phyloP scores from a whole-genome alignment of 2,329 filamentous ascomycete genomes.

The Penicillium sp. region DNA sequence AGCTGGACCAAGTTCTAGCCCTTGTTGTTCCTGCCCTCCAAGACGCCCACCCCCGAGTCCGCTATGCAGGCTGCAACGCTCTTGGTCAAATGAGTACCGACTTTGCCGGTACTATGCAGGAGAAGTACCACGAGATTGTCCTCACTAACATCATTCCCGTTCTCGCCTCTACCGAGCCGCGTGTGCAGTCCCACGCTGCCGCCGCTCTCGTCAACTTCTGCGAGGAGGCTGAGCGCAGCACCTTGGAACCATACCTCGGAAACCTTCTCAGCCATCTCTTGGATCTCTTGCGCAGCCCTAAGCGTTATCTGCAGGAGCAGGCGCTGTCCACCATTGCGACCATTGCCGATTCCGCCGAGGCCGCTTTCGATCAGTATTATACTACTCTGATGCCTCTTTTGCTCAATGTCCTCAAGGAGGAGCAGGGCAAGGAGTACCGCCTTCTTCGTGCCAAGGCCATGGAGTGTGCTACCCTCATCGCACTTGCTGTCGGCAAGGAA shows the following conservation, averaged over 20 bases:
- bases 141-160: conserved; percentile 91
- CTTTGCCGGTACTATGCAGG: conserved; percentile 96
- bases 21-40: conserved; percentile 89
- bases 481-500: conserved; percentile 89
- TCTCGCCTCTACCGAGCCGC: conserved; percentile 81
- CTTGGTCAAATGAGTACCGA: conserved; percentile 99
- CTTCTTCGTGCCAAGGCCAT: conserved; percentile 94
- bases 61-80: conserved; percentile 96
- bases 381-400: conserved; percentile 92
- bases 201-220: conserved; percentile 99
- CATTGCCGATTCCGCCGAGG: conserved; percentile 96
- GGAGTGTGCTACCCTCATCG: conserved; percentile 95
- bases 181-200: conserved; percentile 94
- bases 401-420: conserved; percentile 81
- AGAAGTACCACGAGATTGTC: conserved; percentile 85
- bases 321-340: conserved; percentile 96
- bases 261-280: conserved; percentile 81
- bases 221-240: conserved; percentile 91
- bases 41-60: conserved; percentile 87
- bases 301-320: conserved; percentile 96
- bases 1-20: conserved; percentile 89
- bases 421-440: conserved; percentile 90
- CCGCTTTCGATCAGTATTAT: conserved; percentile 93
- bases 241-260: conserved; percentile 89
- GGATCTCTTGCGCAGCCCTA: conserved; percentile 81